Conservation (phyloP, 1,284 basidiomycete genomes). For the Sanguinoderma infundibulare region DNA sequence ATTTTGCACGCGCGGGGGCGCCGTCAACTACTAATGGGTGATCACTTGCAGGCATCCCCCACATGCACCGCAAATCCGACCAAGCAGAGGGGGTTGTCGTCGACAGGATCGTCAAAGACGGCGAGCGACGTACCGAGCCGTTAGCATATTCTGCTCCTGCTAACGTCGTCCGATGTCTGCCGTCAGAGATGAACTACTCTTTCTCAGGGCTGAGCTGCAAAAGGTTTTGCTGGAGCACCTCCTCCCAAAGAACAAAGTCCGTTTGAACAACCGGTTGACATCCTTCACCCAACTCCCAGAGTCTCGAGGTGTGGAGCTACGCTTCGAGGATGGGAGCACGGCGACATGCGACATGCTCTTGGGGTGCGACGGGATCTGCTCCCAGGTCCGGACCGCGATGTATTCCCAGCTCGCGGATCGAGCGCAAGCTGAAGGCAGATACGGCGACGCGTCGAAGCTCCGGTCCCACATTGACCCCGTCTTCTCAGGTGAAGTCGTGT, state of each 20-base stretch:
- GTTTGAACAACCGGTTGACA: conserved; percentile 51
- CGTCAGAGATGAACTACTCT: conserved; percentile 45
- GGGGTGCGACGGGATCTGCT: conserved; percentile 55
- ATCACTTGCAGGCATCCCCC: background rate
- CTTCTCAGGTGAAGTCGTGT: conserved; percentile 7
- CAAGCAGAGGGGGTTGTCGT: conserved; percentile 47
- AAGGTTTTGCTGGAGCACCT: conserved; percentile 48
- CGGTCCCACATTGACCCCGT: background rate
- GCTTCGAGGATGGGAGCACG: conserved; percentile 53
- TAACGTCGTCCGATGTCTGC: background rate
- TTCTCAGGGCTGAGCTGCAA: conserved; percentile 58
- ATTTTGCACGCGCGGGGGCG: no score
- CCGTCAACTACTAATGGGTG: no score
- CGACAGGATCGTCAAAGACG: conserved; percentile 49
- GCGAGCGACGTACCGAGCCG: conserved; percentile 30
- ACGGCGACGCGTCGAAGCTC: conserved; percentile 3
- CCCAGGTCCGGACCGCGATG: conserved; percentile 36
- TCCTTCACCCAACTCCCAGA: conserved; percentile 44
- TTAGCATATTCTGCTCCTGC: background rate
- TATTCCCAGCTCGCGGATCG: conserved; percentile 19
- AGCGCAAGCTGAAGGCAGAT: conserved; percentile 16
- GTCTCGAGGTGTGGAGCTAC: conserved; percentile 37
- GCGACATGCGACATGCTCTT: conserved; percentile 52
- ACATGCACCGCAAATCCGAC: conserved; percentile 15
- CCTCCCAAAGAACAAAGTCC: conserved; percentile 39